These are phyloP conservation scores for Bocquillonia castaneifolia DNA, from an alignment of 441 rosid species.

Conservation along the genomic window DNA sequence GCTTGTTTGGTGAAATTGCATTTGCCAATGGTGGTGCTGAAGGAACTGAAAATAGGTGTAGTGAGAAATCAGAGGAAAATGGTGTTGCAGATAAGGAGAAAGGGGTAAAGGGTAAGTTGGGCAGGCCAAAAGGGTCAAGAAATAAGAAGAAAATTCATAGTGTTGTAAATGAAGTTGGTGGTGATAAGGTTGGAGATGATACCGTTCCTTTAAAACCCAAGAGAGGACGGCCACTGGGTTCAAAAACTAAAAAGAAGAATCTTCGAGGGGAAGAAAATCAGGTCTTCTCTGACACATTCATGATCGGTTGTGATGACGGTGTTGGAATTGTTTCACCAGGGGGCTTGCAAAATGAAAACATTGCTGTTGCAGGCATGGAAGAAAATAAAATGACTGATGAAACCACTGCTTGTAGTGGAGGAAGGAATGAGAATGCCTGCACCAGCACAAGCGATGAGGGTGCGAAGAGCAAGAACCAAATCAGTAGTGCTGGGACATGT, in stretches of 20 bases:
- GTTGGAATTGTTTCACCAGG: not conserved
- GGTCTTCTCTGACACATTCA: not conserved
- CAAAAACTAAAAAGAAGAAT: constrained; percentile 14
- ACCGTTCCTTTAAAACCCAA: constrained; percentile 5
- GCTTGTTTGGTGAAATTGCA: constrained; percentile 30
- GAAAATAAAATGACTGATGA: not conserved
- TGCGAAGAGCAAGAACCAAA: constrained; percentile 8
- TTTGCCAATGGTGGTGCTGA: constrained; percentile 17
- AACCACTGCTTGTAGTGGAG: constrained; percentile 3
- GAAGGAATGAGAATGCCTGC: constrained; percentile 5
- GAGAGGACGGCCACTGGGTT: constrained; percentile 32
- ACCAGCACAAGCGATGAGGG: not conserved
- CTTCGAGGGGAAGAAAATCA: constrained; percentile 17
- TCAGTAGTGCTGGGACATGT: not conserved
- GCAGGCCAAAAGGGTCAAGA: constrained; percentile 41
- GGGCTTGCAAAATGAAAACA: not conserved
- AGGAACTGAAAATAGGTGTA: constrained; percentile 4
- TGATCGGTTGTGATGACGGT: not conserved
- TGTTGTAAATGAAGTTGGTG: constrained; percentile 18
- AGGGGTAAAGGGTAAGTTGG: constrained; percentile 21
- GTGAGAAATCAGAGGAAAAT: constrained; percentile 18
- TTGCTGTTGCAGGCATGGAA: not conserved
- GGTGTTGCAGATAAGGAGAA: constrained; percentile 8
- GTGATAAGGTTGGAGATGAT: constrained; percentile 4
- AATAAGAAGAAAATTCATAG: constrained; percentile 24